phyloP scores from a whole-genome alignment of 768 basidiomycete genomes.

The Rhodocollybia butyracea region DNA sequence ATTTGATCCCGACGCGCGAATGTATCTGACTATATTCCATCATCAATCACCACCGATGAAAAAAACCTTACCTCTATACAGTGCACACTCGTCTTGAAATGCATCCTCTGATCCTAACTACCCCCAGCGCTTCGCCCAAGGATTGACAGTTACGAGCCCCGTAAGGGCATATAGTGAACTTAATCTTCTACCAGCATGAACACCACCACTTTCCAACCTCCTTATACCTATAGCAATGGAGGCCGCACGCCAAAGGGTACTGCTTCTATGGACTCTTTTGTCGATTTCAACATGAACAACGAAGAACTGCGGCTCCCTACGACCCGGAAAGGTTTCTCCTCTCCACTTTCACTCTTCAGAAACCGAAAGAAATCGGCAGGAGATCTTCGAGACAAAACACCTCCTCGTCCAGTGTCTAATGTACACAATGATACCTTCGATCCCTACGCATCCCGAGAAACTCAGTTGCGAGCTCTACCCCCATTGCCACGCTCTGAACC shows the following conservation, averaged over 20 bases:
- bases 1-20: too few species aligned
- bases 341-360: background rate
- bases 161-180: too few species aligned
- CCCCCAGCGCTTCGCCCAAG: too few species aligned
- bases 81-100: too few species aligned
- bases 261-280: conserved; percentile 5
- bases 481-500: conserved; percentile 4
- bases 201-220: background rate
- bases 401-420: background rate
- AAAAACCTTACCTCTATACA: too few species aligned
- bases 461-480: conserved; percentile 1
- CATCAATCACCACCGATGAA: too few species aligned
- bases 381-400: background rate
- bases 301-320: background rate
- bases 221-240: background rate
- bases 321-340: background rate
- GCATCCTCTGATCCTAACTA: too few species aligned
- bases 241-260: background rate
- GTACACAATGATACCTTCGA: conserved; percentile 2
- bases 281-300: background rate
- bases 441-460: background rate
- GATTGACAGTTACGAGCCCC: too few species aligned
- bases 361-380: conserved; percentile 4
- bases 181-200: background rate
- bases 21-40: too few species aligned